Evolutionary conservation across 768 basidiomycete genomes (phyloP).

Genomic region (Boletus fagicola): DNA sequence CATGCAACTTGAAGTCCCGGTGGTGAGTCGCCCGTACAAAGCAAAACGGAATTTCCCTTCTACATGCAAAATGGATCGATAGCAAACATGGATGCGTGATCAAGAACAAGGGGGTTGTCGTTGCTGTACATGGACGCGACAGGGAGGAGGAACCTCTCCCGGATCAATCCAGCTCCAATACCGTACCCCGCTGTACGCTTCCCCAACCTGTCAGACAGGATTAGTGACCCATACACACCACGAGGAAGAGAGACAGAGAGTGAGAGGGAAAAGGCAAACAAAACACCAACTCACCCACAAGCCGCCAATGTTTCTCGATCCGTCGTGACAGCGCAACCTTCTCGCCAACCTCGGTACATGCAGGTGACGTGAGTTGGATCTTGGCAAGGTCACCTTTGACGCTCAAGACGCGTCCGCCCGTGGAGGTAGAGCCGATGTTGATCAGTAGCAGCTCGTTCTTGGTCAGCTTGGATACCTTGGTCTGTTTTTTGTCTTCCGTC

Average conservation of each 20-base stretch:
- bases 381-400: conserved; percentile 95
- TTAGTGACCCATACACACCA: background rate
- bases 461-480: conserved; percentile 87
- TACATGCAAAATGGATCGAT: background rate
- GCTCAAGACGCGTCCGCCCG: conserved; percentile 90
- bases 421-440: conserved; percentile 97
- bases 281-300: conserved; percentile 68
- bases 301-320: conserved; percentile 98
- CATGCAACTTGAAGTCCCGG: too few relatives aligned
- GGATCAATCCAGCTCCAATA: conserved; percentile 69
- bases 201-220: conserved; percentile 50
- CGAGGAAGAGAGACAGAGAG: background rate
- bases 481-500: conserved; percentile 98
- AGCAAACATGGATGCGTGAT: background rate
- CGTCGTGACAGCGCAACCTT: conserved; percentile 94
- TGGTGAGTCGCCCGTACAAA: too few relatives aligned
- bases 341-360: conserved; percentile 95
- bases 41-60: background rate
- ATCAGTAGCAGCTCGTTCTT: conserved; percentile 93
- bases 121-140: background rate
- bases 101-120: background rate
- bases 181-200: conserved; percentile 81
- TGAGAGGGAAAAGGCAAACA: background rate
- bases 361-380: conserved; percentile 90
- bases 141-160: background rate